A percentile compares a stretch with the other conserved stretches of the same genome.
These are phyloP conservation scores for Colletotrichum graminicola DNA, from an alignment of 2,329 filamentous ascomycete genomes.

Conservation along the genomic window DNA sequence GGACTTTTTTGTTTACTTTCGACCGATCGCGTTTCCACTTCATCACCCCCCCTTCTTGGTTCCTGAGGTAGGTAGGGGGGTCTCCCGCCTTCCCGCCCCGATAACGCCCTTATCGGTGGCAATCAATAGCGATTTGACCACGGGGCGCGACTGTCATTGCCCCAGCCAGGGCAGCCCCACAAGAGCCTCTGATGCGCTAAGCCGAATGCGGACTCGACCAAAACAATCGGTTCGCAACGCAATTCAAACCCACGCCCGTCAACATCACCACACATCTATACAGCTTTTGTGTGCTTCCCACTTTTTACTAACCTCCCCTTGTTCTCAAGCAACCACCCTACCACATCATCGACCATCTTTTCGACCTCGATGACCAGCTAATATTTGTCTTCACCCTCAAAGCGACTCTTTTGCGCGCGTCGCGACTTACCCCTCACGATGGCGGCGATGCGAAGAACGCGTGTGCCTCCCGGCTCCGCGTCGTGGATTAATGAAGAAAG, in stretches of 20 bases:
- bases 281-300: slow-evolving; percentile 37
- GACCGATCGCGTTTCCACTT: slow-evolving; percentile 35
- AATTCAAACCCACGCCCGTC: slow-evolving; percentile 41
- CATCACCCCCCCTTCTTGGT: slow-evolving; percentile 13
- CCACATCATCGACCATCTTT: slow-evolving; percentile 31
- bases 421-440: slow-evolving; percentile 40
- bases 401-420: slow-evolving; percentile 39
- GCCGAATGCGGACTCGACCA: slow-evolving; percentile 52
- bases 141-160: slow-evolving; percentile 39
- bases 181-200: slow-evolving; percentile 47
- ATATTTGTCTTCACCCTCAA: slow-evolving; percentile 30
- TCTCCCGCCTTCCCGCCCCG: slow-evolving; percentile 27
- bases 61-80: not conserved
- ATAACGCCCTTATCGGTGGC: slow-evolving; percentile 37
- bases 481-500: slow-evolving; percentile 91
- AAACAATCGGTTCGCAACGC: slow-evolving; percentile 50
- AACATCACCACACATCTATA: slow-evolving; percentile 39
- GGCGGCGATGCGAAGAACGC: slow-evolving; percentile 65
- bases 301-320: slow-evolving; percentile 44
- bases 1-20: slow-evolving; percentile 42
- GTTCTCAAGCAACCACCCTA: slow-evolving; percentile 27
- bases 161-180: slow-evolving; percentile 35
- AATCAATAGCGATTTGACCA: slow-evolving; percentile 14
- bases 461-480: slow-evolving; percentile 80
- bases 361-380: slow-evolving; percentile 42